Base-by-base conservation (phyloP, 2,329 filamentous ascomycete genomes). In the Aspergillus hiratsukae region DNA sequence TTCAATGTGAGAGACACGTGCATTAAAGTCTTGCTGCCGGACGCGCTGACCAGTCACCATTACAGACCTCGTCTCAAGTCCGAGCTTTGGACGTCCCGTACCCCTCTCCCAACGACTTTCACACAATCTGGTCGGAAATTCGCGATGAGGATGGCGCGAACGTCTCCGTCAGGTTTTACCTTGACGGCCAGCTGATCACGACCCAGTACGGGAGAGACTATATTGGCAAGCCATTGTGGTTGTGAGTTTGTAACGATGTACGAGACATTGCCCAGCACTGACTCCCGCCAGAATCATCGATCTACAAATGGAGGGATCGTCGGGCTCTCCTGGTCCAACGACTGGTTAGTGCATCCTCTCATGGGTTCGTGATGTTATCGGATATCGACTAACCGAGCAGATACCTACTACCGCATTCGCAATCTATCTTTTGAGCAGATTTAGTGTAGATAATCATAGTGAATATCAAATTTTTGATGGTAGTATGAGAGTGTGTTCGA, bases 141-240 rank as follows among this genome's bases (percentile, higher is more conserved):
- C 74, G 77, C 8, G 81, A 83, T 62, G 67, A 72, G 53, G 80
- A 83, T 66, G 80, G 80, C 29, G 72, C 72, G 55, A 79, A 84
- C 65, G 76, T 83, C 9, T 71, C 73, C n/a, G 76, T 79, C 0
- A 80, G 76, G 58, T 85, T 83, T 64, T 84, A 78, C 62, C 72
- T 85, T 69, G 80, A 85, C 63, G 81, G 75, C 3, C 65, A 63
- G 28, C 68, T 80, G 40, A 66, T 82, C 7, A 74, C 78, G 23
- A 82, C 76, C 3, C 81, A 84, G 64, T 74, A 77, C 45, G 82
- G 80, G 1, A 74, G 70, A 17, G 77, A 73, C 0, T 83, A 78
- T 64, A 73, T 81, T 5, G 81, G 79, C 3, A 74, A 80, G 65
- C 66, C 75, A 0, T 71, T 81, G 69, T 55, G 64, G 43, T 51